Conservation (phyloP, 225 moss, liverwort and hornwort genomes). For the Sphagnum contortum region DNA sequence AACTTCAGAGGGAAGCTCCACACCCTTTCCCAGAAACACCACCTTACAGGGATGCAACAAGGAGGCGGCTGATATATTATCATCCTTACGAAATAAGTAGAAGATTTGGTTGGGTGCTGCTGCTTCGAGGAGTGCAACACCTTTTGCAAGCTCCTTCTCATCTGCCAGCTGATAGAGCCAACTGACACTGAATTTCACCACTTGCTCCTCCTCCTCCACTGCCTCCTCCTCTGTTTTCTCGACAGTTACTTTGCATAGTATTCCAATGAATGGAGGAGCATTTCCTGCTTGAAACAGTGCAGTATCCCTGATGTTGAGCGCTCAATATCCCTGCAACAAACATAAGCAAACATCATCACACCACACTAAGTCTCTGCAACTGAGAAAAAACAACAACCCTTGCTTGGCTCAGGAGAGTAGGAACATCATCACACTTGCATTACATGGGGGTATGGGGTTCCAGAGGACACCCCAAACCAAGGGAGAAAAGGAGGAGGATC, state of each 20-base stretch:
- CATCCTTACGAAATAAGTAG: conserved; percentile 97
- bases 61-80: conserved; percentile 66
- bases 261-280: conserved; percentile 74
- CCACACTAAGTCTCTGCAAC: too few species aligned
- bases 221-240: conserved; percentile 36
- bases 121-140: conserved; percentile 45
- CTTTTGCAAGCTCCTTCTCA: conserved; percentile 59
- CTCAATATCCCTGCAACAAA: conserved; percentile 72
- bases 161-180: conserved; percentile 85
- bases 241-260: conserved; percentile 56
- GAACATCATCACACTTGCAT: too few species aligned
- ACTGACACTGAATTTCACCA: conserved; percentile 59
- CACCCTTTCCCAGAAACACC: conserved; percentile 81
- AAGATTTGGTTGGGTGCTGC: conserved; percentile 95
- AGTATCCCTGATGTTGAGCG: conserved; percentile 87
- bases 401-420: too few species aligned
- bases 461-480: too few species aligned
- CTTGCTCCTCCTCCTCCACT: conserved; percentile 7
- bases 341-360: too few species aligned
- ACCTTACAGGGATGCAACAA: conserved; percentile 98
- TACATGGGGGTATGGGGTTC: too few species aligned
- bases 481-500: too few species aligned
- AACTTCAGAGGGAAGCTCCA: conserved; percentile 63
- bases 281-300: conserved; percentile 82
- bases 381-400: too few species aligned